Base-by-base conservation (phyloP, 192 early-diverging fungal species). In the Endogone sp. region DNA sequence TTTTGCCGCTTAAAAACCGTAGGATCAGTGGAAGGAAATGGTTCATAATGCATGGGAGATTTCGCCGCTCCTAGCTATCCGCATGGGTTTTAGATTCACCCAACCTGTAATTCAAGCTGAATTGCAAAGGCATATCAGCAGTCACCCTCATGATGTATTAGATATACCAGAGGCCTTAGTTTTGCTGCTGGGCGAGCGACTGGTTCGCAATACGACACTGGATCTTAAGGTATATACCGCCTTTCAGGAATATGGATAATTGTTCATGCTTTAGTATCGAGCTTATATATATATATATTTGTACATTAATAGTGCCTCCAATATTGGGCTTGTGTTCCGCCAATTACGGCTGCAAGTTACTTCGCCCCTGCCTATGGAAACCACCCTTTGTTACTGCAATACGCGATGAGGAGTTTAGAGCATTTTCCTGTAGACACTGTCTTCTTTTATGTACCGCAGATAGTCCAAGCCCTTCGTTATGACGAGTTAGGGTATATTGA, bases 381-480 rank as follows among this genome's bases (percentile, higher is more conserved):
- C 69, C 84, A 95, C 59, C 93, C 98, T n/a, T 87, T 97, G 86
- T 84, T 95, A 2, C 77, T 98, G 62, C 98, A 99, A 73, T 99
- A 97, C 75, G 89, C 95, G 4, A 92, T 97, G 83, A 87, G 95
- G 25, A 88, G 92, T 30, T 77, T 99, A 24, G 92, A 96, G 76
- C 86, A 88, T 72, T 95, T 92, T 74, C 91, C 94, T 4, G 89
- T 98, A 20, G 95, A 99, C 20, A 85, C 90, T 29, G 94, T 98
- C 4, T 99, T 99, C 84, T 99, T 99, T 75, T 99, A 98, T 63
- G 89, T 99, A 8, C 98, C 98, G 4, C 98, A 99, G 80, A 86
- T 99, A 64, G 96, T 98, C 9, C 98, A 98, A 81, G 94, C 96
- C 4, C 82, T 99, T 54, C 91, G 96, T 29, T 81, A 92, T 69